phyloP scores from a whole-genome alignment of 495 filamentous ascomycete species.

The Trichocladium antarcticum region DNA sequence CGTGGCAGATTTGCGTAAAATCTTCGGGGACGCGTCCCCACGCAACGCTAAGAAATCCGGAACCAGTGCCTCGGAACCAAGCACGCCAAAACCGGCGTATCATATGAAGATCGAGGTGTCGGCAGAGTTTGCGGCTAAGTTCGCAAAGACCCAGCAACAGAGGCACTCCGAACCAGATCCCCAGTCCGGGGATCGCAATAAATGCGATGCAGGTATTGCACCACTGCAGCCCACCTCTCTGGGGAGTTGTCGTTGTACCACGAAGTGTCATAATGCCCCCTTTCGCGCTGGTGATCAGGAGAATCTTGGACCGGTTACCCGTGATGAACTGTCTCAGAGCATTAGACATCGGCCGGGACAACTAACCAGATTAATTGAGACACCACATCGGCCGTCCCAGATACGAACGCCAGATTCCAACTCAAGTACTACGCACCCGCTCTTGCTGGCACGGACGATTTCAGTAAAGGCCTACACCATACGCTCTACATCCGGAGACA shows the following conservation, averaged over 20 bases:
- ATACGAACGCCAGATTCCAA: not conserved
- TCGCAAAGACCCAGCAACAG: too few relatives aligned
- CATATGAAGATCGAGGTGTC: not conserved
- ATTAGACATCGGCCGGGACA: not conserved
- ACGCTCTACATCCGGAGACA: not conserved
- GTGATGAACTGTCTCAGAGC: not conserved
- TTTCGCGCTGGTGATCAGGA: too few relatives aligned
- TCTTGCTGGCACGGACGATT: conserved; percentile 5
- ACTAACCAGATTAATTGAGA: not conserved
- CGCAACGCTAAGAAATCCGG: not conserved
- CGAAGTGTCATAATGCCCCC: too few relatives aligned
- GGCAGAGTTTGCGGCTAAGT: not conserved
- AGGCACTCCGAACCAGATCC: too few relatives aligned
- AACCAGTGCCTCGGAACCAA: not conserved
- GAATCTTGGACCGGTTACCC: too few relatives aligned
- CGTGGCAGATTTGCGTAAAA: conserved; percentile 28
- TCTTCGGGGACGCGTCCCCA: conserved; percentile 19
- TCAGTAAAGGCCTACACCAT: conserved; percentile 9
- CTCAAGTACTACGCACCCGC: not conserved
- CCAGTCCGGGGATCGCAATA: too few relatives aligned
- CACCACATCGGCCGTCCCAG: not conserved
- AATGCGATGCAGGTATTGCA: too few relatives aligned
- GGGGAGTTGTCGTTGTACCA: too few relatives aligned
- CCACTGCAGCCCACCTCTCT: too few relatives aligned
- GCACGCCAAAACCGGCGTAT: not conserved